Evolutionary conservation across 2,329 filamentous ascomycete genomes (phyloP).

Genomic region (Venturia oleaginea): DNA sequence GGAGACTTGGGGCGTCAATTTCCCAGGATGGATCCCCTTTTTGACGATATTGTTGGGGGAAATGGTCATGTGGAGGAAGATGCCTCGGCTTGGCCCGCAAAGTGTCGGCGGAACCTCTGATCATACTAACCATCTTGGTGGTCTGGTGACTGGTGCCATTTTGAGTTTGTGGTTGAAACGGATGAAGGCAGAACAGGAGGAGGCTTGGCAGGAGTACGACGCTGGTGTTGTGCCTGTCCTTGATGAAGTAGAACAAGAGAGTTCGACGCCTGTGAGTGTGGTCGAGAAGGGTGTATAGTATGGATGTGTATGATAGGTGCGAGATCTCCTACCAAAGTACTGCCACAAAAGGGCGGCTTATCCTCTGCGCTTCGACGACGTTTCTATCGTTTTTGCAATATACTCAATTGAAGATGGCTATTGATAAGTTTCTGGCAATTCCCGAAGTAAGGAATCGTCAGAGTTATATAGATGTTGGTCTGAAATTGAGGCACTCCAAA

Average conservation of each 20-base stretch:
- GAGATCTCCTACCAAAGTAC: too few species aligned
- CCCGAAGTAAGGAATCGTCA: too few species aligned
- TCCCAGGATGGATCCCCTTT: neutral
- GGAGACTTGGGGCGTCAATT: neutral
- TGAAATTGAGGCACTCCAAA: too few species aligned
- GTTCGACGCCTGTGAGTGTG: neutral
- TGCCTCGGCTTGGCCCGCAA: neutral
- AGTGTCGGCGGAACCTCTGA: neutral
- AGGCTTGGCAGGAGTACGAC: constrained; percentile 4
- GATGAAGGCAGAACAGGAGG: neutral
- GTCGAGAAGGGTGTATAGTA: neutral
- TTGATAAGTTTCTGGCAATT: too few species aligned
- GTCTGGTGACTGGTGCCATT: neutral
- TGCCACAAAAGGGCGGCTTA: too few species aligned
- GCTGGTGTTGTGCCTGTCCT: neutral
- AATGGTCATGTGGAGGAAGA: neutral
- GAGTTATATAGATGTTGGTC: too few species aligned
- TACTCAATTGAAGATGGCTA: too few species aligned
- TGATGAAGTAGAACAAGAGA: neutral
- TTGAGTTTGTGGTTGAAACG: neutral
- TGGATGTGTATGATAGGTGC: neutral
- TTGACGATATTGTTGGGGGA: neutral
- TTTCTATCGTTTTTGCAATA: too few species aligned
- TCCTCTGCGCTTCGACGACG: too few species aligned
- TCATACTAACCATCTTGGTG: constrained; percentile 5